phyloP scores from a whole-genome alignment of 441 rosid genomes.

The Cnidoscolus chayamansa region DNA sequence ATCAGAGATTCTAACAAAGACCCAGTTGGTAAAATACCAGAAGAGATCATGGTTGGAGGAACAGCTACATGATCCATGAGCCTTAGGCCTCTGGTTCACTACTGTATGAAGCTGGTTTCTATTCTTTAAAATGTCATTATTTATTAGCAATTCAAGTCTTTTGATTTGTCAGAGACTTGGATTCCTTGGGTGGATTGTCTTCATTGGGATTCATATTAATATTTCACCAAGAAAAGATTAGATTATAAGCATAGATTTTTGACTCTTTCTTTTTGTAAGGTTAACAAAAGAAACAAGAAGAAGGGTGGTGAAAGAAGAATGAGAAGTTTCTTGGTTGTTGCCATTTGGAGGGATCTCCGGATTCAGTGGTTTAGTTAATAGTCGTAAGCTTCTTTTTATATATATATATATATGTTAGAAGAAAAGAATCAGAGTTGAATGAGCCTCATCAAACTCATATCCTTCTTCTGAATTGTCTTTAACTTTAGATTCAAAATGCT shows the following conservation, averaged over 20 bases:
- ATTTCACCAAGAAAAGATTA: slow-evolving; percentile 19
- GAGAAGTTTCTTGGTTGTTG: slow-evolving; percentile 34
- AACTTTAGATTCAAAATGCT: no score
- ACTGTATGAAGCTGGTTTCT: slow-evolving; percentile 15
- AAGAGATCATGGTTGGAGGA: slow-evolving; percentile 35
- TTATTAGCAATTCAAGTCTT: slow-evolving; percentile 18
- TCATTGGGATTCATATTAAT: background rate
- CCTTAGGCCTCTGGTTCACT: background rate
- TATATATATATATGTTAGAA: background rate
- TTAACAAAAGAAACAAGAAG: slow-evolving; percentile 25
- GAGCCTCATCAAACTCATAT: background rate
- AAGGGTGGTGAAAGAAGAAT: slow-evolving; percentile 13
- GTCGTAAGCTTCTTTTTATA: slow-evolving; percentile 1
- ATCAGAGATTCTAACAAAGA: slow-evolving; percentile 45
- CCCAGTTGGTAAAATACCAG: slow-evolving; percentile 46
- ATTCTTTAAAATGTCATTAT: slow-evolving; percentile 6
- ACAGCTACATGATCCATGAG: slow-evolving; percentile 30
- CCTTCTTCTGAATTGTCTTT: no score
- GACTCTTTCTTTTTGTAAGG: slow-evolving; percentile 38
- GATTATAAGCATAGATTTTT: slow-evolving; percentile 31
- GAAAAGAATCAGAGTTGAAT: background rate
- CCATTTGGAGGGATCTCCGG: slow-evolving; percentile 56
- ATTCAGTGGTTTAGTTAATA: slow-evolving; percentile 21
- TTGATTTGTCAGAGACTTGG: slow-evolving; percentile 2
- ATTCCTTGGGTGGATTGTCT: slow-evolving; percentile 18